Base-by-base conservation (phyloP, 306 rosid species). In the Prunus campanulata region DNA sequence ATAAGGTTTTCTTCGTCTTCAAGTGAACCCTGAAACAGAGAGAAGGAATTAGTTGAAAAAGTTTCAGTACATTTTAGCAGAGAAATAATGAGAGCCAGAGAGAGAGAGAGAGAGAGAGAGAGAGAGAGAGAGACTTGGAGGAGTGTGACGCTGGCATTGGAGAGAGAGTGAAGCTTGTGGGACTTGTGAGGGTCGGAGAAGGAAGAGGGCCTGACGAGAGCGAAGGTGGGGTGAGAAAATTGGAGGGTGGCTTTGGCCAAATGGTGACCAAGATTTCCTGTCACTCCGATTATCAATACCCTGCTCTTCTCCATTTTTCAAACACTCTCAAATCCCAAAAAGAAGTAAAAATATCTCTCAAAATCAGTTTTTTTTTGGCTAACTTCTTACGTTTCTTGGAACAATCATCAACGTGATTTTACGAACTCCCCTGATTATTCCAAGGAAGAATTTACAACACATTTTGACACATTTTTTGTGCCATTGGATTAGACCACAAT, bases 151-250 rank as follows among this genome's bases (percentile, higher is more conserved):
- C 97, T 91, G 65, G 88, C 85, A 55, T 80, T 61, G 59, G 92
- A 83, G 79, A 93, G 92, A 30, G 79, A 76, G 2, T 68, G 85
- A 82, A 93, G 89, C 67, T 77, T 85, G 0, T 79, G 86, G 16
- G 85, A 63, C 65, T 90, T 91, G 78, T 18, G 60, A 5, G 89
- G 85, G 46, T 90, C 82, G 54, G 92, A 87, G 86, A 83, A 81
- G 35, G 98, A 57, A 63, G 89, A 78, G 54, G 86, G 88, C 74
- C 97, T 77, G 19, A 87, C 80, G 12, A 91, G 90, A 65, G 80
- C 91, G 69, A 88, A 93, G 3, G 97, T 88, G 50, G 96, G 98
- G 82, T 93, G 98, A 44, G 90, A 77, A 64, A 54, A 82, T 1
- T 67, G 79, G 77, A 87, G 85, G 74, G 97, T 87, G 79, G 85